phyloP scores from a whole-genome alignment of 148 eudicot genomes.

The Fagopyrum esculentum region DNA sequence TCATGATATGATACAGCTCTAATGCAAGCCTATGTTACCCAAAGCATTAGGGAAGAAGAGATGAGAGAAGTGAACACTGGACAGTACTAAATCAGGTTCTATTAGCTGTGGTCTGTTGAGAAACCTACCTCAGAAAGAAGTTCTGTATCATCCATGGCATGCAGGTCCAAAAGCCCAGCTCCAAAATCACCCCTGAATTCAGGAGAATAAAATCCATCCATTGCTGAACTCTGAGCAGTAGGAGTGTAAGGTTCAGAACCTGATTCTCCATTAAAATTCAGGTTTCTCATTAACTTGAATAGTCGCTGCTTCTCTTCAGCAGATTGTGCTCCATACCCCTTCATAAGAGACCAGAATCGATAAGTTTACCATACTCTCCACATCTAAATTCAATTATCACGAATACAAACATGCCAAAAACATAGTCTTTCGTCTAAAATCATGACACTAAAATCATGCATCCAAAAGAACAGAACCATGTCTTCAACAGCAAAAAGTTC shows the following conservation, averaged over 20 bases:
- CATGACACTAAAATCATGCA: not conserved
- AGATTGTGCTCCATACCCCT: conserved; percentile 99
- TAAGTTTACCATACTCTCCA: not conserved
- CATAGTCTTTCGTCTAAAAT: not conserved
- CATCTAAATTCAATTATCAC: not conserved
- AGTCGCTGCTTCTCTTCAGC: conserved; percentile 96
- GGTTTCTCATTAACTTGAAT: conserved; percentile 85
- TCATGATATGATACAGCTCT: not conserved
- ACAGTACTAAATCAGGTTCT: not conserved
- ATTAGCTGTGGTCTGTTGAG: not conserved
- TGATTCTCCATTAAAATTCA: conserved; percentile 84
- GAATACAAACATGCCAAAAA: not conserved
- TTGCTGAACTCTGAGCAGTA: conserved; percentile 60
- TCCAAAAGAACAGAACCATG: not conserved
- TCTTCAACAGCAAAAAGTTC: not conserved
- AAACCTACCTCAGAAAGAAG: conserved; percentile 80
- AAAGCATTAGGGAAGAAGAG: not conserved
- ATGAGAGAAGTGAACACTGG: not conserved
- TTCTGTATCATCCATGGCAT: conserved; percentile 98
- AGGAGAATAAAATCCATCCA: conserved; percentile 65
- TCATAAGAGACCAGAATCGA: conserved; percentile 17
- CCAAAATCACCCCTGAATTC: conserved; percentile 98
- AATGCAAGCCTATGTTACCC: not conserved
- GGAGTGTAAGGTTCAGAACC: conserved; percentile 84
- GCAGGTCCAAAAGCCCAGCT: conserved; percentile 95